Base-by-base conservation (phyloP, 2,329 filamentous ascomycete species). In the Colletotrichum cuscutae region DNA sequence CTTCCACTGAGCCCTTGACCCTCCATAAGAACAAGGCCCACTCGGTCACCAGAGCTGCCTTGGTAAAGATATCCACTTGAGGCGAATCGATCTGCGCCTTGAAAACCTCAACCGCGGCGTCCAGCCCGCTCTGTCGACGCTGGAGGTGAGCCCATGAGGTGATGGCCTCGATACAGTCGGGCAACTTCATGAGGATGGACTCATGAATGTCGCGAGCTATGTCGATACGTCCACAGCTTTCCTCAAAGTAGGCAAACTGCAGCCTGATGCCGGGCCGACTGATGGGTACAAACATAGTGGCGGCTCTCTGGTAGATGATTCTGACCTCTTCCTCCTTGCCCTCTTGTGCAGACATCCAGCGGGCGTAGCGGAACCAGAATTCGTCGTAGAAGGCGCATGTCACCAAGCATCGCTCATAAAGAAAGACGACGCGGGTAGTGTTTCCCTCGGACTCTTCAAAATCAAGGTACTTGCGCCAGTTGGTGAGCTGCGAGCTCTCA, bases 401-500 rank as follows among this genome's bases (percentile, higher is more conserved):
- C 46, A 98, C 94, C 65, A 99, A 84, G 78, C 95, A 98, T 64
- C 97, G 92, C 85, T 99, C 97, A 80, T 99, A 98, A 37, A 99
- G 85, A 79, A 97, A 97, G 6, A 93, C 89, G 58, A 89, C 92
- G 72, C 97, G 90, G 15, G 87, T 83, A 76, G 91, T 94, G 75
- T 95, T 91, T 65, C 94, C 95, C 81, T 98, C 93, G 0, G 88
- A 84, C 83, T 99, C 97, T 80, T 99, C 97, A 77, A 97, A 98
- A 80, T 98, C 96, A 57, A 99, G 89, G 78, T 98, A 99, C 79
- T 97, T 97, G 78, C 94, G 91, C 97, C 97, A 99, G 82, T 98
- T 98, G 49, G 86, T 87, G 22, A 99, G 85, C 80, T 99, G 95
- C 9, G 90, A 85, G 73, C 97, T 92, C 77, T 98, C 95, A 9